A percentile compares a stretch with the other conserved stretches of the same genome.
Evolutionary conservation across 805 yeast species (phyloP).

Genomic region (Metschnikowia kofuensis): DNA sequence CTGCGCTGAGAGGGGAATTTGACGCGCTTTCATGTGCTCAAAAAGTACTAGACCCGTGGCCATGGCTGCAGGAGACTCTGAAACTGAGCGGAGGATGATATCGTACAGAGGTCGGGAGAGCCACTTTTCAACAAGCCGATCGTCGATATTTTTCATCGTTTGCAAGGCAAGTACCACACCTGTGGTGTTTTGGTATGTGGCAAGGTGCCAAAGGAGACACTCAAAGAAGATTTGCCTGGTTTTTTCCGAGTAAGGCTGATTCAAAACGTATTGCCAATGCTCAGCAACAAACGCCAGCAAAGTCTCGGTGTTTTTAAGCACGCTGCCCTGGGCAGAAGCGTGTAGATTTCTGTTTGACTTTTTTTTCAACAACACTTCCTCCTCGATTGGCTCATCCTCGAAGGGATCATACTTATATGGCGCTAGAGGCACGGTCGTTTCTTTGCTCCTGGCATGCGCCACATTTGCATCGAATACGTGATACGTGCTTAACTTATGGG

Average conservation of each 20-base stretch:
- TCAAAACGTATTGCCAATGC: slow-evolving; percentile 23
- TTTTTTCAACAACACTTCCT: slow-evolving; percentile 18
- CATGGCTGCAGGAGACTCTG: slow-evolving; percentile 28
- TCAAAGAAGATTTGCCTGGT: slow-evolving; percentile 29
- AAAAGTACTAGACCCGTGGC: slow-evolving; percentile 25
- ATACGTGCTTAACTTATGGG: slow-evolving; percentile 27
- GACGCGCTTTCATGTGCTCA: slow-evolving; percentile 17
- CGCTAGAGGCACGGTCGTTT: neutral
- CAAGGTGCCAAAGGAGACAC: slow-evolving; percentile 35
- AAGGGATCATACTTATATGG: neutral
- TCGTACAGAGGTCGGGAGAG: slow-evolving; percentile 29
- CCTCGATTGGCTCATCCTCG: neutral
- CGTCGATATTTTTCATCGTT: slow-evolving; percentile 15
- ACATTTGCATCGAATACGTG: slow-evolving; percentile 25
- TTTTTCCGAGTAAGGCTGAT: neutral
- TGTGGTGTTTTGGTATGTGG: slow-evolving; percentile 32
- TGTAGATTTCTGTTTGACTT: slow-evolving; percentile 24
- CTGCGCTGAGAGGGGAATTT: slow-evolving; percentile 10
- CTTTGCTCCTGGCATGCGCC: slow-evolving; percentile 7
- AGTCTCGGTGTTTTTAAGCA: slow-evolving; percentile 27
- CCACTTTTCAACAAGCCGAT: slow-evolving; percentile 21
- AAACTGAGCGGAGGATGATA: slow-evolving; percentile 27
- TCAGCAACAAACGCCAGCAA: slow-evolving; percentile 22
- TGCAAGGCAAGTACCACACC: slow-evolving; percentile 20
- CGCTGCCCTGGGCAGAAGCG: slow-evolving; percentile 29